These are phyloP conservation scores for Hygrophoropsis aurantiaca DNA, from an alignment of 768 basidiomycete genomes.

Conservation along the genomic window DNA sequence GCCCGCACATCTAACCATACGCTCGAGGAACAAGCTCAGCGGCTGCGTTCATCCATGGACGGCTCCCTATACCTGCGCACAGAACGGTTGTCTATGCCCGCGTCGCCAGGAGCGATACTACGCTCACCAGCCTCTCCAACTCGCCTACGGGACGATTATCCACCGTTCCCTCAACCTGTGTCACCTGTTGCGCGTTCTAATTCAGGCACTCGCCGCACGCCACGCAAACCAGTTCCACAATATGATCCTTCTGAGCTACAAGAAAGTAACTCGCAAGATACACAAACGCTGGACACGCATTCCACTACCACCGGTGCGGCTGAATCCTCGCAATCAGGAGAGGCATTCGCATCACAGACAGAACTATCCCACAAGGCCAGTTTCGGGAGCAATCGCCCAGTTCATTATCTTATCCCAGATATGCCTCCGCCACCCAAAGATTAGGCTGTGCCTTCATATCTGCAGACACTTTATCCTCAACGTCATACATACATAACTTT, in stretches of 20 bases:
- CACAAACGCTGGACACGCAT: constrained; percentile 12
- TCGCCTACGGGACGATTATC: constrained; percentile 27
- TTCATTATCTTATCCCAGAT: constrained; percentile 64
- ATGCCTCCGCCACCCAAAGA: constrained; percentile 42
- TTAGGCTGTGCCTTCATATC: constrained; percentile 9
- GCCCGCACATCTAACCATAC: constrained; percentile 12
- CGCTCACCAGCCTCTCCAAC: constrained; percentile 17
- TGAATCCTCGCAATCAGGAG: constrained; percentile 28
- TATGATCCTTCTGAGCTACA: constrained; percentile 38
- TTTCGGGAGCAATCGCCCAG: constrained; percentile 43
- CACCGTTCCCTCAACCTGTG: constrained; percentile 21
- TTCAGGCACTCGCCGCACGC: constrained; percentile 29
- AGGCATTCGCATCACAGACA: background rate
- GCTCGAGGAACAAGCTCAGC: constrained; percentile 30
- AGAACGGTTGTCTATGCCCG: constrained; percentile 31
- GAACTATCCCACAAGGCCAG: constrained; percentile 41
- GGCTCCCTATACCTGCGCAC: constrained; percentile 19
- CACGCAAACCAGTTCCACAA: constrained; percentile 58
- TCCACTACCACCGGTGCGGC: constrained; percentile 19
- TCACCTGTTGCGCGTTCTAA: constrained; percentile 26
- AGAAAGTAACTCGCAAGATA: constrained; percentile 10
- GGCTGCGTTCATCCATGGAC: constrained; percentile 33
- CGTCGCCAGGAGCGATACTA: constrained; percentile 15
- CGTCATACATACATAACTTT: no score
- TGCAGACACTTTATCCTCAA: background rate